Evolutionary conservation across 2,329 filamentous ascomycete genomes (phyloP), one percentile per base, ranked within the genome.

Genomic region (Arthrobotrys sphaeroides): DNA sequence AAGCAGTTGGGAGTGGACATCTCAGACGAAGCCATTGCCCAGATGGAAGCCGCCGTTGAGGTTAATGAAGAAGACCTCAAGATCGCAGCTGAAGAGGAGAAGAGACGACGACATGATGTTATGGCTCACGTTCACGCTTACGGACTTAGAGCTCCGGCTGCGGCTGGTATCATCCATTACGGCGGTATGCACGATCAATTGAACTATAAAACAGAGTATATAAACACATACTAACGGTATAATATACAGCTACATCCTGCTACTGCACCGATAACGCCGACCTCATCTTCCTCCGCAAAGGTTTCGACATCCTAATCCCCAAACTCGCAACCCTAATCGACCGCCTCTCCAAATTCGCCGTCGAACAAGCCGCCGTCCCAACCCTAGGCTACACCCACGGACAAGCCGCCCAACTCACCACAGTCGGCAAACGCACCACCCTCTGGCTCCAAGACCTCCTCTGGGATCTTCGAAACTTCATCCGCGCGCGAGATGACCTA

Each of bases 101-200:
- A 89, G 84, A 84, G 83, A 26, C 84, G 90, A 45, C 84, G 90
- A 60, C 90, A 93, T 82, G 88, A 89, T 84, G 86, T 87, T 59
- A 86, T 87, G 85, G 84, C 86, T 73, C 89, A 91, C 80, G 90
- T 94, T 53, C 88, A 93, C 78, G 89, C 91, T 12, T 94, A 90
- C 82, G 92, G 91, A 2, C 83, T 87, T 78, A 89, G 87, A 73
- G 91, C 91, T 2, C 92, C 92, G 0, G 90, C 88, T 33, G 92
- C 92, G 7, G 91, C 91, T 12, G 91, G 91, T 33, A 91, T 95
- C 79, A 94, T 97, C 74, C 93, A 97, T 82, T 89, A 87, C 82
- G 80, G 78, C 40, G 78, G 65, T 77, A 66, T 38, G 69, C 60
- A 45, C 33, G 13, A 40, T 31, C 55, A n/a, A n/a, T n/a, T n/a